Evolutionary conservation across 495 filamentous ascomycete genomes (phyloP), one percentile per base, ranked within the genome.

Genomic region (Xylaria curta): DNA sequence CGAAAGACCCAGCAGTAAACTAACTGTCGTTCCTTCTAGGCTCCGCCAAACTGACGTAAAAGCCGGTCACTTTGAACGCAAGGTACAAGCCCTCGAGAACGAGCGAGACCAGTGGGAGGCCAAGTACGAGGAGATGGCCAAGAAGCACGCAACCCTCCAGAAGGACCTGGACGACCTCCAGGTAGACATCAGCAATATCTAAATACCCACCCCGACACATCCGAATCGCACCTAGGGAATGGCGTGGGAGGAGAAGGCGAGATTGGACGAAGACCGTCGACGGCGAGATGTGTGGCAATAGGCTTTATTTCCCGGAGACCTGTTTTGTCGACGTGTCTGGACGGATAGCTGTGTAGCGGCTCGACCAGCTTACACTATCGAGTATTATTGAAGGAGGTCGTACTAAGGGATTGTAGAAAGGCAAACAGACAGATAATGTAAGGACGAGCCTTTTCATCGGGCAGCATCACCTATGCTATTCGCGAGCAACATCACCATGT

Each of bases 21-120:
- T 82, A 72, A 82, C 78, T 33, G 63, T 19, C 5, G 44, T 36
- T 42, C 59, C 51, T 65, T 69, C 68, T 33, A 99, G 96, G 85
- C 93, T 98, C 78, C 94, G 97, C 77, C 95, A 97, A 85, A 98
- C 96, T 82, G 96, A 98, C 82, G 94, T 98, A 84, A 98, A 98
- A 87, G 94, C 96, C 80, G 97, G 95, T 72, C 96, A 99, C 88
- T 97, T 94, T 85, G 97, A 98, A 85, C 97, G 97, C 87, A 98
- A 99, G 86, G 96, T 99, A 73, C 92, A 97, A 81, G 97, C 95
- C 75, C 90, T 99, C 73, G 96, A 99, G 83, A 83, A 87, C 70
- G 88, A 93, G 76, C 91, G 92, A 73, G 94, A 97, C 81, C 87
- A 93, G 81, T 97, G 94, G 94, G 97, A 98, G 87, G 77, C 84